phyloP scores from a whole-genome alignment of 2,329 filamentous ascomycete genomes.

The Myriosclerotinia curreyana region DNA sequence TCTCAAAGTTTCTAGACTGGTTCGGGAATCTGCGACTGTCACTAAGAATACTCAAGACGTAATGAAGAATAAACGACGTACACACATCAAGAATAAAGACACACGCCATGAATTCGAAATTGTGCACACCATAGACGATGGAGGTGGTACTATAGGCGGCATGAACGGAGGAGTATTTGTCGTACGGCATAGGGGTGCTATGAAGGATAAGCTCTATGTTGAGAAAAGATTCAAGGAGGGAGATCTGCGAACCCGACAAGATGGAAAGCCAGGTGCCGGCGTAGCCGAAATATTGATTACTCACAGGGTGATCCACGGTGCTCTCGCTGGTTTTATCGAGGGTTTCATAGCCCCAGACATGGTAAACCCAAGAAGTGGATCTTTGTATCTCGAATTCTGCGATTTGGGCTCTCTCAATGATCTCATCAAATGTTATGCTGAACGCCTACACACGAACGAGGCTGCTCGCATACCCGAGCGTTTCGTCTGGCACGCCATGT shows the following conservation, averaged over 20 bases:
- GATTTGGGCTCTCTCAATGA: constrained; percentile 34
- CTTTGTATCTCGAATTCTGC: constrained; percentile 37
- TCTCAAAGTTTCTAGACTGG: constrained; percentile 13
- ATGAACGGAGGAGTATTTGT: constrained; percentile 37
- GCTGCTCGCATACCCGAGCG: constrained; percentile 27
- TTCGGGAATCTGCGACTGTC: constrained; percentile 22
- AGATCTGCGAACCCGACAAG: neutral
- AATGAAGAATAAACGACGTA: constrained; percentile 17
- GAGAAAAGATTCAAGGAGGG: constrained; percentile 29
- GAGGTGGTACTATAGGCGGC: constrained; percentile 29
- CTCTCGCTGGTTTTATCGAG: constrained; percentile 29
- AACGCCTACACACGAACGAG: constrained; percentile 15
- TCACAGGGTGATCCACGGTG: constrained; percentile 28
- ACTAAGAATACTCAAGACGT: constrained; percentile 10
- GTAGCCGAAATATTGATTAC: constrained; percentile 31
- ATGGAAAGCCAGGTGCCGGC: constrained; percentile 9
- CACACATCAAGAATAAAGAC: constrained; percentile 11
- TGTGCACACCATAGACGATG: constrained; percentile 32
- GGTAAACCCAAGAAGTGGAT: constrained; percentile 21
- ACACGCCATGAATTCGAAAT: constrained; percentile 29
- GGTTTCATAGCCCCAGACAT: constrained; percentile 26
- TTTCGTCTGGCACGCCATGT: constrained; percentile 36
- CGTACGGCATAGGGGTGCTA: constrained; percentile 26
- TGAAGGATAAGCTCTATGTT: constrained; percentile 22
- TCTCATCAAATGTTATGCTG: constrained; percentile 28